Base-by-base conservation (phyloP, 306 rosid genomes). In the Senna siamea region DNA sequence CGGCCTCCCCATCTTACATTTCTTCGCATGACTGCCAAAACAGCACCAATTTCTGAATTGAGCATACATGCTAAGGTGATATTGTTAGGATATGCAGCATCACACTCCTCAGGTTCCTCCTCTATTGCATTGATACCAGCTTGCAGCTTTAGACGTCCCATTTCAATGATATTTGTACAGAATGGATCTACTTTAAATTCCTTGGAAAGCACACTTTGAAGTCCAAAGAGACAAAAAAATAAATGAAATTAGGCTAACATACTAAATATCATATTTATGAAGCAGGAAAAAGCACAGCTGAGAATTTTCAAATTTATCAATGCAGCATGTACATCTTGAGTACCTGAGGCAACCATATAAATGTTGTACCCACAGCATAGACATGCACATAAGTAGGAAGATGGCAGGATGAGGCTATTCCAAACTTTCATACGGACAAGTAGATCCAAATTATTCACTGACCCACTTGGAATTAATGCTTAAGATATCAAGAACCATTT, bases 1-100 rank as follows among this genome's bases (percentile, higher is more conserved):
- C 90, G 96, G 22, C 92, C 89, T 54, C 96, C 97, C 99, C 98
- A 94, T 79, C 96, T 84, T 26, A 90, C 97, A 80, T 94, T 92
- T 85, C 98, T 88, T 79, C 99, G 84, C 99, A 94, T 94, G 20
- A 94, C 96, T 4, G 98, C 95, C 85, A 94, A 85, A 68, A 94
- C 99, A 68, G 99, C 89, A 35, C 96, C 96, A 52, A 94, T 83
- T 84, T 94, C 99, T 6, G 99, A 92, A 87, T 88, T 94, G 77
- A 92, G 87, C 87, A 92, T 92, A 88, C 98, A 92, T 38, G 96
- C 90, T 71, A 94, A 74, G 78, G 96, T 82, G 67, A 91, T 76
- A 81, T 88, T 89, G 53, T 70, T 87, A 47, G 97, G 84, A 80
- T 81, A 77, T 6, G 84, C 30, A 48, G 72, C 83, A 69, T 87